phyloP scores from a whole-genome alignment of 1,139 yeast genomes.

The Barnettozyma hawaiiensis region DNA sequence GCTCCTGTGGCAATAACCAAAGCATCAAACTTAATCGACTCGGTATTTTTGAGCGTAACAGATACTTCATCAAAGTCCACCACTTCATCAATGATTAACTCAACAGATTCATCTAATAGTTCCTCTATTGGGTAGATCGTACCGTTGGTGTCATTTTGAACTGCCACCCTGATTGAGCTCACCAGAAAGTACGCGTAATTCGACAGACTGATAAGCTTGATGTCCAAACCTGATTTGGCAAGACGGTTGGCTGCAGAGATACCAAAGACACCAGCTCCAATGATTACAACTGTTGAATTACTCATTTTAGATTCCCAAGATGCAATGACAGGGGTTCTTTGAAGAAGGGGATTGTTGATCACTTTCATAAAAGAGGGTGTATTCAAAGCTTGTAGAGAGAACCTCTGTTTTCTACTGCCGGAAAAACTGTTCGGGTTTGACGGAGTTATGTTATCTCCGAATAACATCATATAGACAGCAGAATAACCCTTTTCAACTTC shows the following conservation, averaged over 20 bases:
- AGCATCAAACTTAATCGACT: constrained; percentile 8
- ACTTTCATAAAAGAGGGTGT: not conserved
- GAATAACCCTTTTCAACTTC: too few relatives aligned
- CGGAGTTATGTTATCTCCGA: constrained; percentile 53
- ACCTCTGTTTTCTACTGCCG: constrained; percentile 60
- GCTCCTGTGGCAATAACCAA: constrained; percentile 24
- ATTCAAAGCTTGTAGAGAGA: too few relatives aligned
- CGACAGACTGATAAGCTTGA: constrained; percentile 14
- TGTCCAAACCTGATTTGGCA: not conserved
- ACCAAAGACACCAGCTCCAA: constrained; percentile 20
- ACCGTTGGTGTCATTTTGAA: constrained; percentile 14
- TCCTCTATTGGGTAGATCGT: constrained; percentile 17
- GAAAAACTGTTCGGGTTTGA: constrained; percentile 74
- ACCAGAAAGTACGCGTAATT: constrained; percentile 9
- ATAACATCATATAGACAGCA: too few relatives aligned
- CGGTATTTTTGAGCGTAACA: constrained; percentile 12
- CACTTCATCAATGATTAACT: constrained; percentile 19
- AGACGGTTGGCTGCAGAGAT: constrained; percentile 15
- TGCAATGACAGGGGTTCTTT: not conserved
- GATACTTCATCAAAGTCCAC: constrained; percentile 12
- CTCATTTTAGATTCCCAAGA: not conserved
- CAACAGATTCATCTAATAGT: constrained; percentile 14
- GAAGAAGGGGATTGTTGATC: not conserved
- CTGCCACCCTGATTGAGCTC: constrained; percentile 15
- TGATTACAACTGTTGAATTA: constrained; percentile 12